phyloP scores from a whole-genome alignment of 73 alveolate genomes.

The Paramecium octaurelia region DNA sequence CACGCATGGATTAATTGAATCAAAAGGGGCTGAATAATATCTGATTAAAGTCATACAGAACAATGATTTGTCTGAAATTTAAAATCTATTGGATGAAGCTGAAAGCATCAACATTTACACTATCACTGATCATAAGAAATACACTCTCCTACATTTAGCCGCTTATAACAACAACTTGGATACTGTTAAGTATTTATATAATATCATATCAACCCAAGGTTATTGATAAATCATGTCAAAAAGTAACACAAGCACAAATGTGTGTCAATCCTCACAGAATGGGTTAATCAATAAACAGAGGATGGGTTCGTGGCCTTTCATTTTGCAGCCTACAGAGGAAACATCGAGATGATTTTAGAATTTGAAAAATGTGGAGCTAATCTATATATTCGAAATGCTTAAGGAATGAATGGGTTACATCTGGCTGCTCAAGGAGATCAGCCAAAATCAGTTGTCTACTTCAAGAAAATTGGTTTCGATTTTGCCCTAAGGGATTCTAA shows the following conservation, averaged over 20 bases:
- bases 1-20: background rate
- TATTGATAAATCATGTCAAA: background rate
- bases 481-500: conserved; percentile 74
- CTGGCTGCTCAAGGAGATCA: conserved; percentile 97
- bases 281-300: conserved; percentile 82
- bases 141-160: conserved; percentile 20
- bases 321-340: conserved; percentile 91
- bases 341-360: conserved; percentile 78
- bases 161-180: conserved; percentile 14
- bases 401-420: conserved; percentile 95
- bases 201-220: background rate
- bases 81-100: conserved; percentile 4
- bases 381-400: conserved; percentile 70
- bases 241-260: conserved; percentile 10
- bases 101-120: background rate
- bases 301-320: conserved; percentile 95
- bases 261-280: conserved; percentile 50
- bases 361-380: conserved; percentile 89
- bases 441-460: conserved; percentile 80
- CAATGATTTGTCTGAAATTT: background rate
- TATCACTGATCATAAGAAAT: conserved; percentile 7
- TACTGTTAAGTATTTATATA: background rate
- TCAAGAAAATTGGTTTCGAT: conserved; percentile 77
- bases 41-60: background rate
- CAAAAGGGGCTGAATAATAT: background rate